Evolutionary conservation across 2,329 filamentous ascomycete species (phyloP), one percentile per base, ranked within the genome.

Genomic region (Sarocladium strictum): DNA sequence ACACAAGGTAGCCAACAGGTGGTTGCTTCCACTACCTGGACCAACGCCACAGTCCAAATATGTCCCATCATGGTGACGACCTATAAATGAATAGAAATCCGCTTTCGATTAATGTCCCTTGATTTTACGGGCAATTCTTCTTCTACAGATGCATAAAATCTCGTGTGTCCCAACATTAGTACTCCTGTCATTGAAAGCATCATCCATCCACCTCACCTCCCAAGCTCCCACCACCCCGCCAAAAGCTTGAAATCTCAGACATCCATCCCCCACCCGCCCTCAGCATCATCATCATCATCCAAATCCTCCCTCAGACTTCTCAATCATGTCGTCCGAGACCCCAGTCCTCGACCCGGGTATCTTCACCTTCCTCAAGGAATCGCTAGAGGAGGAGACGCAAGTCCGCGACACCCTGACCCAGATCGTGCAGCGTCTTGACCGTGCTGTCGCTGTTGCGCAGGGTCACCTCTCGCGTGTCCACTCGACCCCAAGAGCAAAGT

Each of bases 381-480:
- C 92, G 70, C 90, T 97, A 63, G 94, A 97, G 62, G 87, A 95
- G 69, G 94, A 97, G 68, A 80, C 83, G 9, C 77, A 81, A 54
- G 85, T 96, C 54, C 85, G 89, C 64, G 93, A 97, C 75, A 84
- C 89, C 64, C 81, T 99, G 55, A 83, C 86, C 60, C 85, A 90
- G 55, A 88, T 96, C 62, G 80, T 94, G 43, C 87, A 94, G 67
- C 81, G 79, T 40, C 82, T 97, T 35, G 90, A 96, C 65, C 87
- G 91, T 65, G 85, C 90, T 81, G 88, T 89, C 59, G 84, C 89
- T 63, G 85, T 84, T 58, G 86, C 87, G 21, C 89, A 93, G 64
- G 90, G 92, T 43, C 81, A 92, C 54, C 81, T 97, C 52, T 94
- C 93, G 35, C 81, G 90, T 66, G 90, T 94, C 51, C 94, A 99